Conservation (phyloP, 208 protist species). For the Acanthamoeba castellanii region DNA sequence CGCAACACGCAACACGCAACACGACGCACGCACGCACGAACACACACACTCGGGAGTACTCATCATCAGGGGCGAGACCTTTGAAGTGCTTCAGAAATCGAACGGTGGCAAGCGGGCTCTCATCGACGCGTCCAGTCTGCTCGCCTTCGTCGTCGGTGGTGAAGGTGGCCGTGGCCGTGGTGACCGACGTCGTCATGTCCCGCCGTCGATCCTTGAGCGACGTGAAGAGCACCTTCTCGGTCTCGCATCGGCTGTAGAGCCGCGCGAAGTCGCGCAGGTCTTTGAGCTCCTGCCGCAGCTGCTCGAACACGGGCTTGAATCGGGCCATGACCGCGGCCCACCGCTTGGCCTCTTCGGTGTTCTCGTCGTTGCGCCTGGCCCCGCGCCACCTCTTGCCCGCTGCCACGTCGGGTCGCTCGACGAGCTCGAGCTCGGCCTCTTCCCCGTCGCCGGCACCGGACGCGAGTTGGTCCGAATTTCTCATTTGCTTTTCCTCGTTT, state of each 20-base stretch:
- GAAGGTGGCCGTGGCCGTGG: background rate
- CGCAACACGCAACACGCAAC: background rate
- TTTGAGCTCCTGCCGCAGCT: conserved; percentile 49
- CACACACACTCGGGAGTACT: too few species aligned
- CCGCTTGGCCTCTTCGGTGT: background rate
- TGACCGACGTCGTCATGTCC: background rate
- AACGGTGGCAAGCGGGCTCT: background rate
- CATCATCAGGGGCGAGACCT: background rate
- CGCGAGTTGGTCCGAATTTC: background rate
- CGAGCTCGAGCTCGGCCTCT: background rate
- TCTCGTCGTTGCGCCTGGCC: background rate
- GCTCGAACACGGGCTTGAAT: conserved; percentile 24
- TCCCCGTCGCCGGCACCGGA: background rate
- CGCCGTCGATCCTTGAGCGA: background rate
- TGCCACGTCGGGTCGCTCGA: too few species aligned
- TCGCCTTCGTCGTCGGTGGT: background rate
- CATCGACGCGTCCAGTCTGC: background rate
- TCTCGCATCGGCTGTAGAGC: conserved; percentile 50
- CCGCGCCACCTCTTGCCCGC: background rate
- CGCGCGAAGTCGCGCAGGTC: conserved; percentile 29
- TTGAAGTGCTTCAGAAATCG: background rate
- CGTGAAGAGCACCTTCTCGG: conserved; percentile 25
- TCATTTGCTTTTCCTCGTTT: background rate
- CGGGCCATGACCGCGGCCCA: conserved; percentile 11
- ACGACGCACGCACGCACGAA: too few species aligned